These are phyloP conservation scores for Metarhizium guizhouense DNA, from an alignment of 2,329 filamentous ascomycete species.

Conservation along the genomic window DNA sequence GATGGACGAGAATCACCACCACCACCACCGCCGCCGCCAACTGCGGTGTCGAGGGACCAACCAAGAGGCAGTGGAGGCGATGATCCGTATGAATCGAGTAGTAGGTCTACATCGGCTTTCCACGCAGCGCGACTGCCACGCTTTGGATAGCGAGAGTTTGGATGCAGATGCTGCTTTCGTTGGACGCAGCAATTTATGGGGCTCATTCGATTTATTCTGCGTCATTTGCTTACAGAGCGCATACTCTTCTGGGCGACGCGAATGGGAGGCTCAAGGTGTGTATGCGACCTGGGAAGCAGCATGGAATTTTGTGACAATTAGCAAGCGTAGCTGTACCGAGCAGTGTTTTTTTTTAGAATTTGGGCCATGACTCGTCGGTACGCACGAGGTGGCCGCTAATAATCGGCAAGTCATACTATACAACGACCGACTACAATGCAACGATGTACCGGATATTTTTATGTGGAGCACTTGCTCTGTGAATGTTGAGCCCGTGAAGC, in stretches of 20 bases:
- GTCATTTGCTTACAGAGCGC: background rate
- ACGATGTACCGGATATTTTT: too few relatives aligned
- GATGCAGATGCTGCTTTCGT: background rate
- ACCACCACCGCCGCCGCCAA: background rate
- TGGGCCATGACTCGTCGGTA: background rate
- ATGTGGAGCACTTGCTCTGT: too few relatives aligned
- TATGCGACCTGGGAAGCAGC: background rate
- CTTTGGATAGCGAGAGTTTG: constrained; percentile 31
- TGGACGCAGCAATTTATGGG: background rate
- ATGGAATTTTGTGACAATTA: background rate
- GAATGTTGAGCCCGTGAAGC: too few relatives aligned
- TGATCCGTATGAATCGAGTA: background rate
- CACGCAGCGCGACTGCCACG: constrained; percentile 50
- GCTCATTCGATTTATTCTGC: background rate
- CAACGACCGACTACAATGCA: background rate
- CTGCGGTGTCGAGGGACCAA: constrained; percentile 2
- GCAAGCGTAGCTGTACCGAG: constrained; percentile 1
- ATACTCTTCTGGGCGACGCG: background rate
- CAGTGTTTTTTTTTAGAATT: background rate
- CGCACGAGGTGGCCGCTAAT: background rate
- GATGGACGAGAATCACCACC: background rate
- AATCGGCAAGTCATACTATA: background rate
- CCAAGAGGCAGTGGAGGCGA: background rate
- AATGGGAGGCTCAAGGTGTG: background rate
- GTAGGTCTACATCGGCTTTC: constrained; percentile 27